Conservation (phyloP, 352 stramenopile genomes). For the Globisporangium orthogonon region DNA sequence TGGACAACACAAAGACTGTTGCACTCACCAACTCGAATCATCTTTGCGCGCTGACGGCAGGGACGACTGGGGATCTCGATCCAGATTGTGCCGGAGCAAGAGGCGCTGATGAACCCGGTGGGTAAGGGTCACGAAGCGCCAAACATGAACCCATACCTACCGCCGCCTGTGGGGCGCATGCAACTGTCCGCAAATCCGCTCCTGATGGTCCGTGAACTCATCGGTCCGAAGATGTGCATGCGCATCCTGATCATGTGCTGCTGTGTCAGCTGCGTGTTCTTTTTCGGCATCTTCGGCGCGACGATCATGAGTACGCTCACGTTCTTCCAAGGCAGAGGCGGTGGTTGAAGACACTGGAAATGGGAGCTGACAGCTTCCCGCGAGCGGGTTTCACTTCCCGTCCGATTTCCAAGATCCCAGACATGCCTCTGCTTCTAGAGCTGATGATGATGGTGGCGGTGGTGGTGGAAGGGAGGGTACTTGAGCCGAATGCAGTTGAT, state of each 20-base stretch:
- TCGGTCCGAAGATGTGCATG: slow-evolving; percentile 55
- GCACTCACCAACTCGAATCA: no score
- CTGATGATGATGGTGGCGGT: no score
- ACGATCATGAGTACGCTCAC: slow-evolving; percentile 78
- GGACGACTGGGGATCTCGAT: slow-evolving; percentile 54
- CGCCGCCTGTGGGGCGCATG: slow-evolving; percentile 81
- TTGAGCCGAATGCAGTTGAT: neutral
- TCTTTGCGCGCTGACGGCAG: slow-evolving; percentile 8
- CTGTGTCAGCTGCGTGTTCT: slow-evolving; percentile 52
- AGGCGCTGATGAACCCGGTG: slow-evolving; percentile 61
- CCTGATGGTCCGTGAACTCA: slow-evolving; percentile 67
- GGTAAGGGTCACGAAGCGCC: slow-evolving; percentile 78
- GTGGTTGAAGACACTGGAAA: neutral
- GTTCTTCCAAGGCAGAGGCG: slow-evolving; percentile 32
- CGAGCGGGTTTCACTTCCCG: slow-evolving; percentile 9
- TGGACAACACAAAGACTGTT: no score
- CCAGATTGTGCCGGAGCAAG: slow-evolving; percentile 82
- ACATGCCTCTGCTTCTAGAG: neutral
- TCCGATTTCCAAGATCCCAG: slow-evolving; percentile 8
- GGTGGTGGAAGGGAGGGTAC: no score
- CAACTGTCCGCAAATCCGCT: slow-evolving; percentile 80
- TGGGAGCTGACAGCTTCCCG: slow-evolving; percentile 3
- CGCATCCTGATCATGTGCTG: slow-evolving; percentile 40
- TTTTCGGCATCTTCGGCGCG: slow-evolving; percentile 58
- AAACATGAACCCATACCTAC: slow-evolving; percentile 89